Evolutionary conservation across 176 grass and related monocot species (phyloP), one percentile per base, ranked within the genome.

Genomic region (Bothriochloa decipiens): DNA sequence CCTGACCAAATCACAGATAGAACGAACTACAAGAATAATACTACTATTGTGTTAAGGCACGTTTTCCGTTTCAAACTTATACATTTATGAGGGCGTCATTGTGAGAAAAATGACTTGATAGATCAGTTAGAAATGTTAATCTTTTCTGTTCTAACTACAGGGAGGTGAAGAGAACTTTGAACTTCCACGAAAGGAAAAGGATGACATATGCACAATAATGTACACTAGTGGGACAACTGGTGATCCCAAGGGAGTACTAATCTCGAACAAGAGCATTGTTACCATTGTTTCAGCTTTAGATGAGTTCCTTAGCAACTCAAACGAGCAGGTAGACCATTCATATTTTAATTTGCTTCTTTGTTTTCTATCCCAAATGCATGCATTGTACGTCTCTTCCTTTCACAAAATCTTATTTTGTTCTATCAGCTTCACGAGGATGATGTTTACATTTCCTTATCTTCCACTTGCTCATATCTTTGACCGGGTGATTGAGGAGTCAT

Each of bases 151-250:
- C 84, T 75, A 70, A 64, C 67, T 80, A 76, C 42, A 98, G 95
- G 89, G 89, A 61, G 82, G 26, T 85, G 84, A 93, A 87, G 76
- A 88, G 64, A 81, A 95, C 11, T 95, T 82, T 86, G 95, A 95
- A 86, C 87, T 98, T 53, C 92, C 92, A 75, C 67, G 18, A 15
- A 98, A 95, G 77, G 77, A 87, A 65, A 98, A 93, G 77, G 74
- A 88, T 37, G 91, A 98, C 55, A 95, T 91, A 73, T 97, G 92
- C 69, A 97, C 95, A 26, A 97, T 97, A 80, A 97, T 97, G 95
- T 97, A 97, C 81, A 97, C 95, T 2, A 97, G 95, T 92, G 95
- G 95, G 62, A 97, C 95, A 68, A 97, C 95, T 35, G 95, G 95
- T 89, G 92, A 97, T 72, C 95, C 95, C 7, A 97, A 95, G 80